Evolutionary conservation across 2,329 filamentous ascomycete species (phyloP).

Genomic region (Botrytis aclada): DNA sequence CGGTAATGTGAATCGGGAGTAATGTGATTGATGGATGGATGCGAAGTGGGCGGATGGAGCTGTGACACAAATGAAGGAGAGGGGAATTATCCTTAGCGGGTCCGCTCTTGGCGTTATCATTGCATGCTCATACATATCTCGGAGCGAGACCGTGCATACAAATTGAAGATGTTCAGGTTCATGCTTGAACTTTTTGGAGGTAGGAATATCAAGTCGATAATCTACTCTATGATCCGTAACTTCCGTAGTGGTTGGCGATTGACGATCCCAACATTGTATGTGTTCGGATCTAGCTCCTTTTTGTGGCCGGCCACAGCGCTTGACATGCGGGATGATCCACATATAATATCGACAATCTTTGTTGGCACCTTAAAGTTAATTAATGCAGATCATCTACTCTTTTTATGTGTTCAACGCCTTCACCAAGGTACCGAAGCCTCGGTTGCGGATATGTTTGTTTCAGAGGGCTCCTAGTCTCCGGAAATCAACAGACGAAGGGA

Average conservation of each 20-base stretch:
- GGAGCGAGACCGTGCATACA: background rate
- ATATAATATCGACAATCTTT: background rate
- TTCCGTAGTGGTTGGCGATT: background rate
- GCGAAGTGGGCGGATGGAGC: background rate
- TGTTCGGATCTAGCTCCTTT: background rate
- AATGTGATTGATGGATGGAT: background rate
- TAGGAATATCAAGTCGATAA: background rate
- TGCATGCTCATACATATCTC: background rate
- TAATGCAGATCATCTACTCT: background rate
- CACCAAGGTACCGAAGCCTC: background rate
- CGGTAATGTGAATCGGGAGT: background rate
- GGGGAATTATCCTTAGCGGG: background rate
- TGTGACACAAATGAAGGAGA: background rate
- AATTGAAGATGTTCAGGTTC: background rate
- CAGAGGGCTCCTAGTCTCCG: background rate
- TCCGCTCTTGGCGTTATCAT: background rate
- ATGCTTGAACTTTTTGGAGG: no score
- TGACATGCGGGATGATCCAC: background rate
- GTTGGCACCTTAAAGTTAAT: background rate
- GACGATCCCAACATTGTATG: background rate
- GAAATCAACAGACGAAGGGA: background rate
- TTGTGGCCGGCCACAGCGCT: background rate
- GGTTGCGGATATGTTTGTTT: background rate
- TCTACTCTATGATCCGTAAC: background rate
- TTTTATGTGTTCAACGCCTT: background rate